A percentile compares a stretch with the other conserved stretches of the same genome.
phyloP scores from a whole-genome alignment of 1,284 basidiomycete genomes.

The Ustilago shanxiensis region DNA sequence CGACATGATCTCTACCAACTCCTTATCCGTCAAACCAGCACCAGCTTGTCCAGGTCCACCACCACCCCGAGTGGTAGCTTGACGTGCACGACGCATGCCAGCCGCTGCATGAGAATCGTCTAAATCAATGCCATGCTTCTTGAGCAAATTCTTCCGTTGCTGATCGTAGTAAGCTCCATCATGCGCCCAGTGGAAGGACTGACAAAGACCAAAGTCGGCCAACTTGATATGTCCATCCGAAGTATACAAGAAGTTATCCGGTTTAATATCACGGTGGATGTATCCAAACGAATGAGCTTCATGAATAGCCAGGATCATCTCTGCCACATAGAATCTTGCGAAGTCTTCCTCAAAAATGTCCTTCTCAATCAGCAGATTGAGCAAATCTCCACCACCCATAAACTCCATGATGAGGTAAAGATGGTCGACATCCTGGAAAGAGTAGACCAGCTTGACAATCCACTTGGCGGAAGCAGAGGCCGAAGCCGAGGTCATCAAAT shows the following conservation, averaged over 20 bases:
- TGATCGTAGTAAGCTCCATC: constrained; percentile 82
- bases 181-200: constrained; percentile 68
- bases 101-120: constrained; percentile 77
- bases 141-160: constrained; percentile 86
- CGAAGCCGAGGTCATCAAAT: constrained; percentile 81
- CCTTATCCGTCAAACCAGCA: constrained; percentile 49
- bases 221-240: constrained; percentile 92
- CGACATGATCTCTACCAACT: constrained; percentile 63
- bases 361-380: constrained; percentile 92
- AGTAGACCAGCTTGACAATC: constrained; percentile 93
- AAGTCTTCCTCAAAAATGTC: constrained; percentile 94
- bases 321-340: constrained; percentile 93
- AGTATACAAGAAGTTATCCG: constrained; percentile 95
- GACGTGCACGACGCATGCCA: constrained; percentile 31
- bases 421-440: constrained; percentile 77
- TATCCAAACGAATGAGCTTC: constrained; percentile 94
- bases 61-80: constrained; percentile 33
- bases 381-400: constrained; percentile 94
- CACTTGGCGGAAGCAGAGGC: constrained; percentile 73
- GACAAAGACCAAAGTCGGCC: constrained; percentile 90
- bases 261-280: constrained; percentile 97
- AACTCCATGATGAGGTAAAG: constrained; percentile 88
- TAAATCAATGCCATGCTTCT: constrained; percentile 93
- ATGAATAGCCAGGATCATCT: constrained; percentile 97
- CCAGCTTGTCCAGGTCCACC: constrained; percentile 30